phyloP scores from a whole-genome alignment of 768 basidiomycete genomes.

The Lenzites betulinus region DNA sequence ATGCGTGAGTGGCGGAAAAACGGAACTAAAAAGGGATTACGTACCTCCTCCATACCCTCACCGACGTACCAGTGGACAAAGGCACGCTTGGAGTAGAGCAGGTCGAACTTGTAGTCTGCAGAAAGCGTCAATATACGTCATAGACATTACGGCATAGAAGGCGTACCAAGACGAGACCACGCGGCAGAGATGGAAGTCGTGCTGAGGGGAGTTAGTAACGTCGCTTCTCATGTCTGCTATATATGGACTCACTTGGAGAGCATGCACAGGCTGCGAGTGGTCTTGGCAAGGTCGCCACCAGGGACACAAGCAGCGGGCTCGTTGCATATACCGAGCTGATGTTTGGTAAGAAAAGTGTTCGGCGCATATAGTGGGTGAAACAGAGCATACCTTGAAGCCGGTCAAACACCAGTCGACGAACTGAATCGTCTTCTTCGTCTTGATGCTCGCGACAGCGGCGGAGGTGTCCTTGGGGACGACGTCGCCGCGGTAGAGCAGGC shows the following conservation, averaged over 20 bases:
- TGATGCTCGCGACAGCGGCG: constrained; percentile 89
- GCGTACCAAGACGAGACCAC: constrained; percentile 81
- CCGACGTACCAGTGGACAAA: constrained; percentile 96
- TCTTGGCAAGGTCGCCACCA: constrained; percentile 93
- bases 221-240: neutral
- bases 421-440: constrained; percentile 97
- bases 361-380: neutral
- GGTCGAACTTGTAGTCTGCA: constrained; percentile 94
- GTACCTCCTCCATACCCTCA: constrained; percentile 97
- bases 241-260: constrained; percentile 71
- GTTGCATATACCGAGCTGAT: constrained; percentile 92
- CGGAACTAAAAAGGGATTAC: constrained; percentile 3
- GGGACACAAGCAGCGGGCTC: constrained; percentile 92
- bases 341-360: constrained; percentile 22
- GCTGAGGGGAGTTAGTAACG: constrained; percentile 40
- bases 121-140: neutral
- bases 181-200: constrained; percentile 93
- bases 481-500: constrained; percentile 91
- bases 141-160: neutral
- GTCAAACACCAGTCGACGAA: constrained; percentile 99
- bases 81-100: constrained; percentile 95
- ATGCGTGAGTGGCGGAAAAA: constrained; percentile 17
- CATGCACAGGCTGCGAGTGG: constrained; percentile 95
- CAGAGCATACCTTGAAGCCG: constrained; percentile 77
- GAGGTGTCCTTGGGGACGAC: constrained; percentile 97